These are phyloP conservation scores for Candida insectorum DNA, from an alignment of 805 yeast species.

Conservation along the genomic window DNA sequence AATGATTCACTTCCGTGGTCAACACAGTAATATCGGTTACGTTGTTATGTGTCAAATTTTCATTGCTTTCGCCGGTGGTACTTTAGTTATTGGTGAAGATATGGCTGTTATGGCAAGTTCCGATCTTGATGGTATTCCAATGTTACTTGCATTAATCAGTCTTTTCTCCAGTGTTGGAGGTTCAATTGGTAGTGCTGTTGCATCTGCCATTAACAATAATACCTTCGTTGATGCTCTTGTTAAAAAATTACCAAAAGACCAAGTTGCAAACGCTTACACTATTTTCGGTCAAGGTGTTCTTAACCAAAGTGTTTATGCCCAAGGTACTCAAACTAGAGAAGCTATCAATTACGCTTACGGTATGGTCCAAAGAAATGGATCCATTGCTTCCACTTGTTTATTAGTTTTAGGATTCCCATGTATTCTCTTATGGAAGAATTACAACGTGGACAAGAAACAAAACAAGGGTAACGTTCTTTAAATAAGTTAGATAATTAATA, in stretches of 20 bases:
- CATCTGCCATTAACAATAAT: conserved; percentile 12
- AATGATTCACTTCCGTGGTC: conserved; percentile 7
- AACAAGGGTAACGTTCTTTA: conserved; percentile 8
- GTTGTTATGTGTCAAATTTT: conserved; percentile 6
- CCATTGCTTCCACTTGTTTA: conserved; percentile 20
- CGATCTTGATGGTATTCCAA: conserved; percentile 8
- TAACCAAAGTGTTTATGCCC: conserved; percentile 17
- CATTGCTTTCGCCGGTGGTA: conserved; percentile 8
- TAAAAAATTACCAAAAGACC: conserved; percentile 20
- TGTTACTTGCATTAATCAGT: conserved; percentile 11
- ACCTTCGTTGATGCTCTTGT: conserved; percentile 21
- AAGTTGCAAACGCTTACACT: conserved; percentile 9
- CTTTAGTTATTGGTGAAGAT: conserved; percentile 7
- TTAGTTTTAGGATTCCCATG: conserved; percentile 18
- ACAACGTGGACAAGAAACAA: conserved; percentile 16
- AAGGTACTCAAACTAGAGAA: conserved; percentile 19
- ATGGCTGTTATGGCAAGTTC: conserved; percentile 28
- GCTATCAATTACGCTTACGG: conserved; percentile 25
- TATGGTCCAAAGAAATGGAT: conserved; percentile 16
- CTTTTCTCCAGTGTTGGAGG: conserved; percentile 11
- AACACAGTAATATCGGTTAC: conserved; percentile 4
- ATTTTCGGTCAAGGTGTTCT: conserved; percentile 18
- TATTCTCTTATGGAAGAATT: conserved; percentile 23
- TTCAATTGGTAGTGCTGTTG: conserved; percentile 11
- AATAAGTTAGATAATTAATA: too few relatives aligned